Evolutionary conservation across 495 filamentous ascomycete species (phyloP).

Genomic region (Hamigera avellanea): DNA sequence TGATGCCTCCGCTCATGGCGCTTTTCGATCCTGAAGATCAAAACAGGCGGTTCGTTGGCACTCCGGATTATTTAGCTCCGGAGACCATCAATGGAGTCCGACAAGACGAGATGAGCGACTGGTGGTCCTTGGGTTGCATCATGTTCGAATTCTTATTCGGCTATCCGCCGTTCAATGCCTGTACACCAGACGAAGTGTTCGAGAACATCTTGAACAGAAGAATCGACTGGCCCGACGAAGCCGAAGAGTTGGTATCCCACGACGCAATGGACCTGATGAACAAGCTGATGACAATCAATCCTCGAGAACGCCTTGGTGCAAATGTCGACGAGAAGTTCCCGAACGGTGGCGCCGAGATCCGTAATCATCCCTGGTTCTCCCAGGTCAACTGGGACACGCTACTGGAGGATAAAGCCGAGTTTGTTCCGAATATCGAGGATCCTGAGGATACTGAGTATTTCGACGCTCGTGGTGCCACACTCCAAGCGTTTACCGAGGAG

Average conservation of each 20-base stretch:
- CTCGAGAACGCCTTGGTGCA: slow-evolving; percentile 66
- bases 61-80: slow-evolving; percentile 92
- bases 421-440: slow-evolving; percentile 86
- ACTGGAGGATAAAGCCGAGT: slow-evolving; percentile 84
- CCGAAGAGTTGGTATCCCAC: slow-evolving; percentile 58
- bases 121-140: slow-evolving; percentile 98
- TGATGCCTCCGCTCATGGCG: slow-evolving; percentile 92
- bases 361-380: slow-evolving; percentile 78
- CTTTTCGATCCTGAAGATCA: slow-evolving; percentile 93
- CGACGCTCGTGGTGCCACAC: slow-evolving; percentile 77
- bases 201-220: slow-evolving; percentile 85
- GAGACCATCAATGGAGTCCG: slow-evolving; percentile 92
- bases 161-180: slow-evolving; percentile 85
- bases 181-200: slow-evolving; percentile 86
- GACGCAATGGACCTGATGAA: slow-evolving; percentile 93
- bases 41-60: slow-evolving; percentile 89
- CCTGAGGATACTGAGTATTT: slow-evolving; percentile 98
- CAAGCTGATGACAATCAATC: slow-evolving; percentile 72
- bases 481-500: slow-evolving; percentile 84
- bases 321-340: slow-evolving; percentile 70
- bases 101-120: slow-evolving; percentile 97
- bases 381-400: slow-evolving; percentile 83
- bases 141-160: slow-evolving; percentile 94
- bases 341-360: slow-evolving; percentile 81
- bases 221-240: slow-evolving; percentile 76